phyloP scores from a whole-genome alignment of 2,329 filamentous ascomycete genomes.

The Fusarium stilboides region DNA sequence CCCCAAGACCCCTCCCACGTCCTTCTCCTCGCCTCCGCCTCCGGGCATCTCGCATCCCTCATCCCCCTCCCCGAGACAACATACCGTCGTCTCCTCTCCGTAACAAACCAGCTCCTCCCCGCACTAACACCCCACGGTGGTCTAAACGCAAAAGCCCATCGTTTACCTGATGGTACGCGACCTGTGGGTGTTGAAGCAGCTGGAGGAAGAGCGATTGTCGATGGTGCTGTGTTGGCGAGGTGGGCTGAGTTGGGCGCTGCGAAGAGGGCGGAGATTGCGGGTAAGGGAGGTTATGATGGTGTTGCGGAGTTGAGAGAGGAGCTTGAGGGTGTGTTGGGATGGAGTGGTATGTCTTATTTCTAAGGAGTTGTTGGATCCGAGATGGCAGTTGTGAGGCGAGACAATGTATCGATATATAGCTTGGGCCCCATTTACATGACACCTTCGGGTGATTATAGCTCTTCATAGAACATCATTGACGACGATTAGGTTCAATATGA shows the following conservation, averaged over 20 bases:
- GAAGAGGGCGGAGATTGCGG: constrained; percentile 79
- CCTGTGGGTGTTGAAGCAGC: constrained; percentile 70
- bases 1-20: constrained; percentile 55
- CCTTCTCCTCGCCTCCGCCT: constrained; percentile 80
- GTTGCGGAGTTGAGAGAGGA: constrained; percentile 79
- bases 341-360: constrained; percentile 74
- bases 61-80: constrained; percentile 83
- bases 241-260: constrained; percentile 84
- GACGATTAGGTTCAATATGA: background rate
- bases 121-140: constrained; percentile 83
- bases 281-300: constrained; percentile 77
- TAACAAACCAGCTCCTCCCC: constrained; percentile 84
- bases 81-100: constrained; percentile 86
- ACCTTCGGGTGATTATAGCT: background rate
- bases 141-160: constrained; percentile 86
- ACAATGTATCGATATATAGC: constrained; percentile 4
- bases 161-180: constrained; percentile 65
- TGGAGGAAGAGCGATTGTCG: constrained; percentile 78
- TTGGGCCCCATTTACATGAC: background rate
- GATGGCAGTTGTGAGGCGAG: background rate
- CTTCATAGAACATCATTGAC: background rate
- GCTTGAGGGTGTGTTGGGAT: constrained; percentile 74
- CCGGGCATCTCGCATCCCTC: constrained; percentile 83
- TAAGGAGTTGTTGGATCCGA: constrained; percentile 40
- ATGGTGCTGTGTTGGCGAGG: constrained; percentile 81